phyloP scores from a whole-genome alignment of 305 asterid genomes.

The Andrographis paniculata region DNA sequence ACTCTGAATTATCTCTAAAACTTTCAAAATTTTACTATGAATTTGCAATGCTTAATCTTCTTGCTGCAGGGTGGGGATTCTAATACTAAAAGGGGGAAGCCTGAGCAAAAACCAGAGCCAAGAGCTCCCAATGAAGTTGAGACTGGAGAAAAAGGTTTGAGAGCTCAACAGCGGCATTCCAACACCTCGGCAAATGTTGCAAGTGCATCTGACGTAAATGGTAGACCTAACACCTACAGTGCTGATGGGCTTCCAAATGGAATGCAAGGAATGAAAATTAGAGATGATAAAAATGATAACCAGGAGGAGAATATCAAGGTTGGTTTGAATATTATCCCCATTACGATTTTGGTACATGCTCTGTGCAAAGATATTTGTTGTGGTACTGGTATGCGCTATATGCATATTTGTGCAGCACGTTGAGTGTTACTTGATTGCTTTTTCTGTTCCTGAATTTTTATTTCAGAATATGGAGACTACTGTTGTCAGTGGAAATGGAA shows the following conservation, averaged over 20 bases:
- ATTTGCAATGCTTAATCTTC: slow-evolving; percentile 14
- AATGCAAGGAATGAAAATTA: slow-evolving; percentile 64
- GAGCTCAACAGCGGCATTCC: slow-evolving; percentile 25
- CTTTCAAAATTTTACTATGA: neutral
- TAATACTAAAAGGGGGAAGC: slow-evolving; percentile 53
- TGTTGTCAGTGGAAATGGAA: slow-evolving; percentile 66
- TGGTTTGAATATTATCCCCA: neutral
- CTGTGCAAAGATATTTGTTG: no score
- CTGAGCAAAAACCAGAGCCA: slow-evolving; percentile 42
- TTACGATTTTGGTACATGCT: neutral
- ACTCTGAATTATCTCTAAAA: no score
- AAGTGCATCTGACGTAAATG: slow-evolving; percentile 29
- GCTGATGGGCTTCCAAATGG: slow-evolving; percentile 59
- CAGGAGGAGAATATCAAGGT: slow-evolving; percentile 52
- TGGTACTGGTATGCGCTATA: no score
- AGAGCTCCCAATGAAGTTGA: slow-evolving; percentile 30
- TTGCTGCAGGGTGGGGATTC: slow-evolving; percentile 58
- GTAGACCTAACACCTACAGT: slow-evolving; percentile 32
- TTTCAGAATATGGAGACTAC: slow-evolving; percentile 66
- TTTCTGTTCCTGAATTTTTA: slow-evolving; percentile 12
- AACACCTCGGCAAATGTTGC: slow-evolving; percentile 31
- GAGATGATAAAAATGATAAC: slow-evolving; percentile 42
- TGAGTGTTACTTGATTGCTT: slow-evolving; percentile 15
- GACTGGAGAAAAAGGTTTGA: slow-evolving; percentile 27
- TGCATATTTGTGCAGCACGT: neutral